A percentile compares a stretch with the other conserved stretches of the same genome.
Evolutionary conservation across 1,139 yeast species (phyloP).

Genomic region (Blastobotrys apis): DNA sequence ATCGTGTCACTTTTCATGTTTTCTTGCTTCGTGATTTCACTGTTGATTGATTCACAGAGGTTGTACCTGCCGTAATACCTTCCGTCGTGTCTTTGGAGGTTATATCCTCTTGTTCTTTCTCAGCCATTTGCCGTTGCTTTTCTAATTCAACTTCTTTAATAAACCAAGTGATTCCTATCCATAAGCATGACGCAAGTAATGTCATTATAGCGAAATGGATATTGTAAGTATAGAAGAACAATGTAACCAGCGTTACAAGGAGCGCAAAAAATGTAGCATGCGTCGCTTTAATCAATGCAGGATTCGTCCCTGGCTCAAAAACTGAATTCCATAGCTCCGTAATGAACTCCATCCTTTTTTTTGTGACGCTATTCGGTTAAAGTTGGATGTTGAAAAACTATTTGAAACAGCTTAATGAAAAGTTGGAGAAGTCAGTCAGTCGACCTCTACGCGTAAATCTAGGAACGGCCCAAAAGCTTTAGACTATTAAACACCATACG

Average conservation of each 20-base stretch:
- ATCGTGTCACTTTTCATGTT: background rate
- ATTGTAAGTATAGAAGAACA: conserved; percentile 61
- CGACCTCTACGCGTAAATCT: no score
- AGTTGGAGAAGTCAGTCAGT: background rate
- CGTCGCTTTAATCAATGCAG: conserved; percentile 78
- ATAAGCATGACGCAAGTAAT: conserved; percentile 63
- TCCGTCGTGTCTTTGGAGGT: background rate
- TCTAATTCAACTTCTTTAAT: conserved; percentile 55
- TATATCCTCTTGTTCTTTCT: background rate
- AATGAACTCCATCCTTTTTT: conserved; percentile 31
- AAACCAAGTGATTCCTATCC: conserved; percentile 87
- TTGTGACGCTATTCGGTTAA: background rate
- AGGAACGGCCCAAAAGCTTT: background rate
- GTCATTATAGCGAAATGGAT: conserved; percentile 75
- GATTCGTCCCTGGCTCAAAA: conserved; percentile 92
- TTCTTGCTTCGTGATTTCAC: background rate
- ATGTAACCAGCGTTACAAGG: conserved; percentile 47
- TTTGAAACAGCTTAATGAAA: background rate
- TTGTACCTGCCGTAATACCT: background rate
- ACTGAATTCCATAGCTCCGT: conserved; percentile 83
- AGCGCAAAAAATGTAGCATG: conserved; percentile 62
- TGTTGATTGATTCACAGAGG: background rate
- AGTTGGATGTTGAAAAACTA: background rate
- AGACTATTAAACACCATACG: background rate
- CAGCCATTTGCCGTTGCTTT: background rate